phyloP scores from a whole-genome alignment of 176 grass and related monocot genomes.

The Elymus sibiricus region DNA sequence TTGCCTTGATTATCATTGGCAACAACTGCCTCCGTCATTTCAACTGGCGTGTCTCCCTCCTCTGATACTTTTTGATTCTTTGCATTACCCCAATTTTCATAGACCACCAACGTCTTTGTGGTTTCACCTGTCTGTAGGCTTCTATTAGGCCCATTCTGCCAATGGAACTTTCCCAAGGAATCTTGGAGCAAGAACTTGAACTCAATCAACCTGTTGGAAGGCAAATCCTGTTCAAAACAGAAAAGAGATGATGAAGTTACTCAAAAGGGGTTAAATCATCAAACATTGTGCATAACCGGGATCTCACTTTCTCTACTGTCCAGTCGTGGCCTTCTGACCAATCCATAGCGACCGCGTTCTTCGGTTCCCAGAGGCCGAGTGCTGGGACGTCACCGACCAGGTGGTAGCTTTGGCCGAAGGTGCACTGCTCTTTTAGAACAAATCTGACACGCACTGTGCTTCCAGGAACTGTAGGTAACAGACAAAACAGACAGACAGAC shows the following conservation, averaged over 20 bases:
- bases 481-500: not conserved
- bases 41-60: not conserved
- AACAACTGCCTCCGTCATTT: not conserved
- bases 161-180: constrained; percentile 39
- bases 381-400: constrained; percentile 44
- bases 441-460: constrained; percentile 39
- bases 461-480: not conserved
- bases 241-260: not conserved
- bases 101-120: constrained; percentile 43
- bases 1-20: not conserved
- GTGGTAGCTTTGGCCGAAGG: constrained; percentile 42
- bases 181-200: constrained; percentile 76
- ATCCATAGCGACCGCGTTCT: constrained; percentile 39
- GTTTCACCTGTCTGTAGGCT: constrained; percentile 42
- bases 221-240: constrained; percentile 54
- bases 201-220: constrained; percentile 42
- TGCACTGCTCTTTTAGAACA: constrained; percentile 35
- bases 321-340: constrained; percentile 55
- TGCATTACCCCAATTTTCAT: constrained; percentile 52
- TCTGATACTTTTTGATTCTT: constrained; percentile 39
- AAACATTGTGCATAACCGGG: not conserved
- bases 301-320: constrained; percentile 52
- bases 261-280: not conserved
- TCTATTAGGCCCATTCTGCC: constrained; percentile 74
- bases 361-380: constrained; percentile 60